Evolutionary conservation across 2,329 filamentous ascomycete species (phyloP), one percentile per base, ranked within the genome.

Genomic region (Esteya vermicola): DNA sequence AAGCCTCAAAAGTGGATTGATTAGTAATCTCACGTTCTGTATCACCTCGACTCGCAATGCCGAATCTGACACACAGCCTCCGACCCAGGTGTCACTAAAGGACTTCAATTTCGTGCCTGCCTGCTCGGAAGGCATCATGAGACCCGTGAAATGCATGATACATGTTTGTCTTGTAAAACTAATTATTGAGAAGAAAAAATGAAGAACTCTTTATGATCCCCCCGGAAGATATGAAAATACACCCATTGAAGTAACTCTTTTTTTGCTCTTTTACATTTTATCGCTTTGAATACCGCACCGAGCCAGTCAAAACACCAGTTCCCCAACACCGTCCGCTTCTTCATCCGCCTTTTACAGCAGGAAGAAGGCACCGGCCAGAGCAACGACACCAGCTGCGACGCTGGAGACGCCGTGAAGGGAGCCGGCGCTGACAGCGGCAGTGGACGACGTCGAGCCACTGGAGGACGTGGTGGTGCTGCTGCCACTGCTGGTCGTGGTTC

Each of bases 361-460:
- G 43, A 70, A 55, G 42, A 60, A 57, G 26, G 58, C 60, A 37
- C 50, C 55, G 12, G 49, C 65, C 26, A 67, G 44, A 43, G 53
- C 61, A 37, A 67, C 46, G 35, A 74, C 56, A 32, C 57, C 56
- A 44, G 65, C 48, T n/a, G 60, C 57, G 14, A 61, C 56, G 51
- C 55, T 55, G 21, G 67, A 61, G 8, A 59, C 57, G 36, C 57
- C 48, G 45, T 68, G 47, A 41, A 53, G 25, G 12, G 36, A 36
- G 30, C 33, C 42, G 34, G 20, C 52, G 23, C 54, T 50, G 30
- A 57, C 52, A 14, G 33, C 21, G 8, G 13, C 6, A 16, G 10
- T 14, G 4, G n/a, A n/a, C 4, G 28, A 16, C 3, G 28, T n/a
- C 10, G 38, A 40, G 40, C 36, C 43, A 33, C 47, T 51, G 13